Evolutionary conservation across 1,284 basidiomycete genomes (phyloP).

Genomic region (Meira nashicola): DNA sequence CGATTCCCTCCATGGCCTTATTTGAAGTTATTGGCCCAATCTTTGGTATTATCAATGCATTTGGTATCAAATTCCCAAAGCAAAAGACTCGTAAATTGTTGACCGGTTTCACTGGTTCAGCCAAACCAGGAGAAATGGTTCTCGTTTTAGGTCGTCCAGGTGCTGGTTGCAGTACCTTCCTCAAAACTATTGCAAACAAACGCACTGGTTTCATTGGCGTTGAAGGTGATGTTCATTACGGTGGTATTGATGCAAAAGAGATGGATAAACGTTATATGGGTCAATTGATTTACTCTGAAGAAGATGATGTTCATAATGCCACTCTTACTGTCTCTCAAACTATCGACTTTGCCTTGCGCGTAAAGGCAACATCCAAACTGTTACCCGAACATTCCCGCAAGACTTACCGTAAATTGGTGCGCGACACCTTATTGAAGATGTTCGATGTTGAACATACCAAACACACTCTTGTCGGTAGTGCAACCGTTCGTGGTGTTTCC

Average conservation of each 20-base stretch:
- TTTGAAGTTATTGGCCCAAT: slow-evolving; percentile 42
- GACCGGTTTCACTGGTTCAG: slow-evolving; percentile 32
- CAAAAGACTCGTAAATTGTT: slow-evolving; percentile 50
- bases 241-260: slow-evolving; percentile 60
- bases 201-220: slow-evolving; percentile 62
- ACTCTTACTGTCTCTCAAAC: slow-evolving; percentile 62
- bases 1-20: slow-evolving; percentile 52
- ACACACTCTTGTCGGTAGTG: slow-evolving; percentile 68
- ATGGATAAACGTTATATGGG: slow-evolving; percentile 62
- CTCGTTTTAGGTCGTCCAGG: slow-evolving; percentile 75
- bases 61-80: slow-evolving; percentile 56
- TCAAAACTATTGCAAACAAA: slow-evolving; percentile 69
- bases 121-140: slow-evolving; percentile 43
- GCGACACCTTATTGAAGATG: slow-evolving; percentile 61
- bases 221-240: slow-evolving; percentile 66
- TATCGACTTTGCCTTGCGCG: slow-evolving; percentile 36
- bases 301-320: slow-evolving; percentile 71
- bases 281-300: slow-evolving; percentile 74
- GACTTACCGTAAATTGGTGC: slow-evolving; percentile 58
- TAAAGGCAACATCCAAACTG: slow-evolving; percentile 26
- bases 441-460: slow-evolving; percentile 71
- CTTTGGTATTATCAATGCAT: slow-evolving; percentile 49
- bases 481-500: slow-evolving; percentile 70
- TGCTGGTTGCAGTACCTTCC: slow-evolving; percentile 69
- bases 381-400: slow-evolving; percentile 57